Evolutionary conservation across 2,329 filamentous ascomycete genomes (phyloP).

Genomic region (Hypoxylon sp.): DNA sequence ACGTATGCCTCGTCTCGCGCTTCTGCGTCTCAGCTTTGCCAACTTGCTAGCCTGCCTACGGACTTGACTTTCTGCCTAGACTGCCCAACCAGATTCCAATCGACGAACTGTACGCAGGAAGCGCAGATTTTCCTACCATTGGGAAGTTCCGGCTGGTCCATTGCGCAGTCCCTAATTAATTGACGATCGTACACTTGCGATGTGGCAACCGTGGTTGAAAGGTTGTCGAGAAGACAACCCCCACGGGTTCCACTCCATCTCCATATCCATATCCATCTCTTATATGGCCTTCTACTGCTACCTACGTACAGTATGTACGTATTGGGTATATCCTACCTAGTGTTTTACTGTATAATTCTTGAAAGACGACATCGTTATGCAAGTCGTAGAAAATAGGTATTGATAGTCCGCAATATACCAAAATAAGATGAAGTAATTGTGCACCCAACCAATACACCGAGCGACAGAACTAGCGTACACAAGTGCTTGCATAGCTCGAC

Average conservation of each 20-base stretch:
- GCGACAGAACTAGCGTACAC: constrained; percentile 16
- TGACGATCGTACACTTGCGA: constrained; percentile 44
- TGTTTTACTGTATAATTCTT: constrained; percentile 36
- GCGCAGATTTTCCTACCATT: constrained; percentile 29
- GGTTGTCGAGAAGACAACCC: constrained; percentile 37
- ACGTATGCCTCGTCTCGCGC: constrained; percentile 38
- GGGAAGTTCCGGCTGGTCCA: constrained; percentile 36
- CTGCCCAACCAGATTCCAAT: constrained; percentile 29
- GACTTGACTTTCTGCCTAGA: constrained; percentile 27
- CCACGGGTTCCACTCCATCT: constrained; percentile 50
- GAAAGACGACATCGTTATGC: constrained; percentile 38
- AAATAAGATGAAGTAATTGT: constrained; percentile 35
- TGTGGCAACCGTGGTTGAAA: constrained; percentile 48
- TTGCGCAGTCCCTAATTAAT: constrained; percentile 40
- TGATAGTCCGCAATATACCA: constrained; percentile 41
- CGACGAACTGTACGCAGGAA: constrained; percentile 13
- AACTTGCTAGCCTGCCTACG: constrained; percentile 33
- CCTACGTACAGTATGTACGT: constrained; percentile 24
- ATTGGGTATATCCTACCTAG: constrained; percentile 32
- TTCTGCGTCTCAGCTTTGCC: constrained; percentile 23
- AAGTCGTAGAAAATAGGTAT: constrained; percentile 40
- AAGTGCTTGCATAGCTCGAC: constrained; percentile 36
- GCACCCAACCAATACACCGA: constrained; percentile 36
- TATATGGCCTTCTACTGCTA: constrained; percentile 17
- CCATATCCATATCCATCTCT: constrained; percentile 44